phyloP scores from a whole-genome alignment of 805 yeast species.

The Ogataea corticis region DNA sequence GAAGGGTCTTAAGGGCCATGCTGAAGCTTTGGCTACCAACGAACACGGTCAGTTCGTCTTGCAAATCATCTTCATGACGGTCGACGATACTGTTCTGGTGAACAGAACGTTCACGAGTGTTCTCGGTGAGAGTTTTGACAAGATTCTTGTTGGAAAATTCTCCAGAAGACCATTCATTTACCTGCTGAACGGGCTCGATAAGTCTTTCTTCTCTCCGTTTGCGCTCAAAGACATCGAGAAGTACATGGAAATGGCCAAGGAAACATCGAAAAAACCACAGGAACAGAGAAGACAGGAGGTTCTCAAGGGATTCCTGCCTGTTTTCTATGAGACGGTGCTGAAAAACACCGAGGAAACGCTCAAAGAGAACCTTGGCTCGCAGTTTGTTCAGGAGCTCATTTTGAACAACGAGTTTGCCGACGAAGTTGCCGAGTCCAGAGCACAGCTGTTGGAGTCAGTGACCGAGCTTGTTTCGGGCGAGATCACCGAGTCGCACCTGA shows the following conservation, averaged over 20 bases:
- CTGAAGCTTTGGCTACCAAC: conserved; percentile 72
- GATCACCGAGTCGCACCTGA: conserved; percentile 63
- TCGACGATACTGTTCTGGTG: conserved; percentile 89
- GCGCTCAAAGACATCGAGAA: conserved; percentile 57
- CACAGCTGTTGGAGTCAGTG: conserved; percentile 54
- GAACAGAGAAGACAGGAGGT: conserved; percentile 74
- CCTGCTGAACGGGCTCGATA: conserved; percentile 73
- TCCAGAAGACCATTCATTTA: conserved; percentile 89
- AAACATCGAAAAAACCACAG: conserved; percentile 84
- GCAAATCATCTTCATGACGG: conserved; percentile 75
- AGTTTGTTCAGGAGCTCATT: conserved; percentile 74
- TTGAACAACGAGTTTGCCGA: conserved; percentile 46
- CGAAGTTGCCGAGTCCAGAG: conserved; percentile 31
- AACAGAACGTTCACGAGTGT: conserved; percentile 70
- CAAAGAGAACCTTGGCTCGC: conserved; percentile 77
- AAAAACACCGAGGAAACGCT: conserved; percentile 54
- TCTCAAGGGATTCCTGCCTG: conserved; percentile 61
- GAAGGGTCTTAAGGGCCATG: conserved; percentile 72
- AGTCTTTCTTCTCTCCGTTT: conserved; percentile 76
- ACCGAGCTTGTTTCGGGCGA: conserved; percentile 66
- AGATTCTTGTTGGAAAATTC: conserved; percentile 65
- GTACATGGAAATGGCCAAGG: conserved; percentile 60
- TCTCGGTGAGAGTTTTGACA: conserved; percentile 50
- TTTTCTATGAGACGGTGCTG: conserved; percentile 55
- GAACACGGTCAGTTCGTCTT: conserved; percentile 85